These are phyloP conservation scores for Lotmaria passim DNA, from an alignment of 208 protist genomes.

Conservation along the genomic window DNA sequence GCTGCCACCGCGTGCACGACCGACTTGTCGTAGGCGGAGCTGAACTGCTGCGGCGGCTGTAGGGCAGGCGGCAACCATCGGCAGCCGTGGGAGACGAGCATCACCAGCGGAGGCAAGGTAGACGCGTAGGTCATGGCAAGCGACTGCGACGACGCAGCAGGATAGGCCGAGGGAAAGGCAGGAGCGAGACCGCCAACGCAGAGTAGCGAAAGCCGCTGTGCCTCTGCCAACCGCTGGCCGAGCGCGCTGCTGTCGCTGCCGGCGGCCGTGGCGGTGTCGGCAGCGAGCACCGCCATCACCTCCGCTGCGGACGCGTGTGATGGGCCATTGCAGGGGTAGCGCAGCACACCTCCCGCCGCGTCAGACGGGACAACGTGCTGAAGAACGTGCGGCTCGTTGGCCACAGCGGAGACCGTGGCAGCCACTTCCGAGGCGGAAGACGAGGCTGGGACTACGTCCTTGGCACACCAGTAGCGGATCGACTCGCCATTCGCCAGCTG, in stretches of 20 bases:
- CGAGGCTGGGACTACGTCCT: constrained; percentile 47
- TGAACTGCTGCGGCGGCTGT: constrained; percentile 76
- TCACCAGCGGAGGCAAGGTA: constrained; percentile 18
- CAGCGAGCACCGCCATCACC: constrained; percentile 15
- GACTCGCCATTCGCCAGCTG: constrained; percentile 61
- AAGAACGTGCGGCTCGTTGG: constrained; percentile 28
- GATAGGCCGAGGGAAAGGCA: neutral
- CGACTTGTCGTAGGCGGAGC: constrained; percentile 16
- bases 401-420: constrained; percentile 12
- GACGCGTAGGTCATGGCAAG: constrained; percentile 5
- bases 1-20: constrained; percentile 3
- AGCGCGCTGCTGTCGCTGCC: constrained; percentile 11
- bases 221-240: constrained; percentile 13
- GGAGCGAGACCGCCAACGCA: constrained; percentile 27
- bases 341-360: constrained; percentile 21
- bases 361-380: constrained; percentile 20
- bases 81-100: constrained; percentile 34
- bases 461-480: constrained; percentile 58
- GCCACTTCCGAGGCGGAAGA: constrained; percentile 28
- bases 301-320: constrained; percentile 17
- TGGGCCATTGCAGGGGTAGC: constrained; percentile 23
- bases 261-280: neutral
- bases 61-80: constrained; percentile 66
- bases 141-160: neutral
- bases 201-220: constrained; percentile 19